A percentile compares a stretch with the other conserved stretches of the same genome.
Conservation (phyloP, 805 yeast species). For the Schwanniomyces vanrijiae region DNA sequence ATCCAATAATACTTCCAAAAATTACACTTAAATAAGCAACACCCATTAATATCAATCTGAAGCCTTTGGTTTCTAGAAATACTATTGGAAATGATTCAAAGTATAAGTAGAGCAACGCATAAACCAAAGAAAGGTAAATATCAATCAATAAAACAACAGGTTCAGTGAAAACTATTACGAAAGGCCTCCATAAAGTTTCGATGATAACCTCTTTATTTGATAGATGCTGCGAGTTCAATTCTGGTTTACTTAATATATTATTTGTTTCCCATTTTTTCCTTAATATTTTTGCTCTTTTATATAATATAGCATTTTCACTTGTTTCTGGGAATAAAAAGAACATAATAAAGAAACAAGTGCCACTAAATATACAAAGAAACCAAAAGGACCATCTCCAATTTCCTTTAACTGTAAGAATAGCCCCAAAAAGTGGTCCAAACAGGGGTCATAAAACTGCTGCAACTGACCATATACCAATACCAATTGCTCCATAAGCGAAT, state of each 20-base stretch:
- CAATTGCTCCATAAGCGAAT: slow-evolving; percentile 38
- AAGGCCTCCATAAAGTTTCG: slow-evolving; percentile 48
- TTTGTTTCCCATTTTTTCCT: slow-evolving; percentile 49
- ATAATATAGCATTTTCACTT: slow-evolving; percentile 41
- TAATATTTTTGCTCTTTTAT: slow-evolving; percentile 48
- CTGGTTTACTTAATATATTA: slow-evolving; percentile 41
- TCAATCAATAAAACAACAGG: slow-evolving; percentile 57
- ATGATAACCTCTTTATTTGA: slow-evolving; percentile 4
- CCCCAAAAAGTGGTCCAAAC: slow-evolving; percentile 54
- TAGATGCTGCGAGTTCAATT: slow-evolving; percentile 26
- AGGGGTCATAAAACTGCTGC: slow-evolving; percentile 44
- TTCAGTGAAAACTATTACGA: slow-evolving; percentile 47
- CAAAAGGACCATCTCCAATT: slow-evolving; percentile 58
- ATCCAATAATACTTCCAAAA: slow-evolving; percentile 45
- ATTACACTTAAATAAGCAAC: slow-evolving; percentile 25
- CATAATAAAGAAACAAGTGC: slow-evolving; percentile 19
- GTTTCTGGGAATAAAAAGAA: slow-evolving; percentile 51
- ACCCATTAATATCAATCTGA: slow-evolving; percentile 46
- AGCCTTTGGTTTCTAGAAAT: slow-evolving; percentile 39
- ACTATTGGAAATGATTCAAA: slow-evolving; percentile 61
- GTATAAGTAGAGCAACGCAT: slow-evolving; percentile 54
- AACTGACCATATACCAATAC: slow-evolving; percentile 48
- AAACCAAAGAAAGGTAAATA: slow-evolving; percentile 50
- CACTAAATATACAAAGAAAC: slow-evolving; percentile 41
- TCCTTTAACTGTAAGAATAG: slow-evolving; percentile 38